Evolutionary conservation across 495 filamentous ascomycete species (phyloP).

Genomic region (Astrocystis sublimbata): DNA sequence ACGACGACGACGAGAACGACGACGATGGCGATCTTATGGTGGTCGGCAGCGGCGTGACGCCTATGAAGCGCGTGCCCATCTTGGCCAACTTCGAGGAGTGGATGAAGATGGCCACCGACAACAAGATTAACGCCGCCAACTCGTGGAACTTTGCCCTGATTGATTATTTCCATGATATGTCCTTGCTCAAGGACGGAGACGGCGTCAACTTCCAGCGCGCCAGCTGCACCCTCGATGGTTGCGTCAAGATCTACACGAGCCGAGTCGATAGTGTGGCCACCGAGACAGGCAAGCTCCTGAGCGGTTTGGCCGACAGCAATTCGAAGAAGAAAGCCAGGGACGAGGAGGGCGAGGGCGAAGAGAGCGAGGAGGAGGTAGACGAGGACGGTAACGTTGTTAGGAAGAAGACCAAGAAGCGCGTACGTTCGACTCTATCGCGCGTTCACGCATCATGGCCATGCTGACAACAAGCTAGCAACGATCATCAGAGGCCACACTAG

Average conservation of each 20-base stretch:
- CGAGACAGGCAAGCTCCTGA: constrained; percentile 93
- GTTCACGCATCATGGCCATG: constrained; percentile 27
- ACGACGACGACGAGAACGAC: constrained; percentile 60
- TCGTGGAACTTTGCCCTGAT: constrained; percentile 99
- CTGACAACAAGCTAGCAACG: constrained; percentile 54
- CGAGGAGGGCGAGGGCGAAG: constrained; percentile 67
- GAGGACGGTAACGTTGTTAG: constrained; percentile 74
- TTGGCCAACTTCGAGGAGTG: constrained; percentile 98
- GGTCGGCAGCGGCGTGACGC: constrained; percentile 75
- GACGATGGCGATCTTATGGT: constrained; percentile 60
- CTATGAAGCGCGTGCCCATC: constrained; percentile 94
- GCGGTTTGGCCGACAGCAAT: constrained; percentile 88
- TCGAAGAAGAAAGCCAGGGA: constrained; percentile 67
- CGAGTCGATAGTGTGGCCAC: constrained; percentile 97
- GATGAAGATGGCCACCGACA: constrained; percentile 99
- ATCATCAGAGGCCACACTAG: constrained; percentile 89
- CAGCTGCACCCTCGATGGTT: constrained; percentile 96
- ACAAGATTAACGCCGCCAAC: constrained; percentile 99
- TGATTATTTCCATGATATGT: constrained; percentile 99
- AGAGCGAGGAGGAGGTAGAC: constrained; percentile 75
- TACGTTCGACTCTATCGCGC: constrained; percentile 10
- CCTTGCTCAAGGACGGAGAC: constrained; percentile 90
- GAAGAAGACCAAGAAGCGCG: constrained; percentile 69
- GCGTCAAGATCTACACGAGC: constrained; percentile 99
- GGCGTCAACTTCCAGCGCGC: constrained; percentile 98